Conservation (phyloP, 2,329 filamentous ascomycete species). For the Passalora sequoiae region DNA sequence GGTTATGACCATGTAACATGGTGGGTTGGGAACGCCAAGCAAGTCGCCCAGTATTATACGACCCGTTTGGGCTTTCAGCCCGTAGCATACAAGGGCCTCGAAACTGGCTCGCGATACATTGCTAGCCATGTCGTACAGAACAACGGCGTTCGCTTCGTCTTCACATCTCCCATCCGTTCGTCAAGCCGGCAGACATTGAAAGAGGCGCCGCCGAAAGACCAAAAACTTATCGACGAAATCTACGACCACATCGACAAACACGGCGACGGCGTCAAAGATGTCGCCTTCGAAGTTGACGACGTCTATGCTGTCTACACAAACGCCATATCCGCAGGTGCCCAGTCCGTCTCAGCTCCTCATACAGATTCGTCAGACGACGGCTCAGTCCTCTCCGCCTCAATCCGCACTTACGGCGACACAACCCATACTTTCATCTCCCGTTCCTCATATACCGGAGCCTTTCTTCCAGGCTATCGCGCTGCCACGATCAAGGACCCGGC, state of each 20-base stretch:
- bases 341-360: constrained; percentile 58
- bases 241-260: constrained; percentile 79
- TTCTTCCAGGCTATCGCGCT: constrained; percentile 75
- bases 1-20: constrained; percentile 92
- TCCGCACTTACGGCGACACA: constrained; percentile 90
- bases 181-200: constrained; percentile 24
- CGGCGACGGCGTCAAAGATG: constrained; percentile 90
- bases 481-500: constrained; percentile 46
- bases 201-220: constrained; percentile 50
- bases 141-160: constrained; percentile 70
- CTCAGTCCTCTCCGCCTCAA: constrained; percentile 69
- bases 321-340: constrained; percentile 62
- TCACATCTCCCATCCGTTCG: constrained; percentile 71
- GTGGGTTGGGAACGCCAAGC: constrained; percentile 42
- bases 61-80: constrained; percentile 79
- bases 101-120: constrained; percentile 75
- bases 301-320: constrained; percentile 72
- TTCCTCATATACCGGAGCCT: constrained; percentile 63
- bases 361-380: constrained; percentile 51
- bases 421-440: constrained; percentile 86
- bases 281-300: constrained; percentile 89
- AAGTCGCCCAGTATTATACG: constrained; percentile 84
- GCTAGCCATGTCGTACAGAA: constrained; percentile 82
- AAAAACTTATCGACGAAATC: constrained; percentile 64
- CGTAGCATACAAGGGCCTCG: constrained; percentile 79